Conservation (phyloP, 768 basidiomycete genomes). For the Cyclocybe cylindracea region DNA sequence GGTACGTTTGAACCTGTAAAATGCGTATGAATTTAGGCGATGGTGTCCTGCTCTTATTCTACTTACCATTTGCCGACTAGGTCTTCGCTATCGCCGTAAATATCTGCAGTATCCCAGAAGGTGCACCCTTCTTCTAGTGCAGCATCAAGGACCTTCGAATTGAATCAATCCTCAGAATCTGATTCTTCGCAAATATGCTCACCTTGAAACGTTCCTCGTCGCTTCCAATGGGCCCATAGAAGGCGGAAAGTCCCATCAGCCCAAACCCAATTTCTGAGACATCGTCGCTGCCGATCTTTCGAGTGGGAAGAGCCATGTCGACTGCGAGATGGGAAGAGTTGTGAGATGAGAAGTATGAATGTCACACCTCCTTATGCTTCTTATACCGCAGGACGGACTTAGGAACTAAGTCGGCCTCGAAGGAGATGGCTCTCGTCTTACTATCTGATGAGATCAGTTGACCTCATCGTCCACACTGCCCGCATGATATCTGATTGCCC, state of each 20-base stretch:
- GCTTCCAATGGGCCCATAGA: constrained; percentile 40
- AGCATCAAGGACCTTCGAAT: constrained; percentile 39
- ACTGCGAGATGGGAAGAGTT: neutral
- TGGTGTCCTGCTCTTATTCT: neutral
- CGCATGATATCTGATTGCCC: no score
- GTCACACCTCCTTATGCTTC: neutral
- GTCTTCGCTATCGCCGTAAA: constrained; percentile 45
- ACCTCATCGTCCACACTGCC: no score
- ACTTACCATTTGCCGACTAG: constrained; percentile 44
- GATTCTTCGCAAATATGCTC: neutral
- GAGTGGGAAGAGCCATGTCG: constrained; percentile 14
- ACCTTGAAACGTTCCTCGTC: constrained; percentile 66
- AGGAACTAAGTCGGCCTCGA: no score
- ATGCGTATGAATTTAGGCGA: no score
- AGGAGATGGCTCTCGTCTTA: no score
- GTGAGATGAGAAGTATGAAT: neutral
- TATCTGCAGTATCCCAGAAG: constrained; percentile 49
- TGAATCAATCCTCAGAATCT: neutral
- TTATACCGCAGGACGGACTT: no score
- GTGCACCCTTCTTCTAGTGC: constrained; percentile 41
- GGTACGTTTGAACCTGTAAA: no score
- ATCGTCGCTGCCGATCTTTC: constrained; percentile 40
- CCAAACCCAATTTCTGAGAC: constrained; percentile 59
- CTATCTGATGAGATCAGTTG: no score
- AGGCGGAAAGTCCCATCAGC: constrained; percentile 51